These are phyloP conservation scores for Beta lomatogona DNA, from an alignment of 179 eudicot genomes.

Conservation along the genomic window DNA sequence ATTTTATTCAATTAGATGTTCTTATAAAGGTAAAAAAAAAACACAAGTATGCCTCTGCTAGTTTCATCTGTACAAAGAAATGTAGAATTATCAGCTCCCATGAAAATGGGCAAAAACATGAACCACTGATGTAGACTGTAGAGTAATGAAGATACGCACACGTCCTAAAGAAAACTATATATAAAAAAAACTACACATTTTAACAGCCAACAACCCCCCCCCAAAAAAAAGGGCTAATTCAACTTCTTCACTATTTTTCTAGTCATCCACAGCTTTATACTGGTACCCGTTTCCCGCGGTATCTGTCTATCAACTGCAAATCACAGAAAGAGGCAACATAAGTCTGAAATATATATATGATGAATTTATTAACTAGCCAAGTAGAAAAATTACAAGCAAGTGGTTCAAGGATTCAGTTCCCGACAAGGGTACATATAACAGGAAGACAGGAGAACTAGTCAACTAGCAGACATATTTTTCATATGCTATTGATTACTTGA, in stretches of 20 bases:
- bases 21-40: neutral
- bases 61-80: conserved; percentile 17
- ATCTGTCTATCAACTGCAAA: conserved; percentile 67
- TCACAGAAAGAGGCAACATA: conserved; percentile 18
- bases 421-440: neutral
- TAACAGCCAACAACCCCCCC: conserved; percentile 25
- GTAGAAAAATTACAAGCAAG: neutral
- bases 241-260: conserved; percentile 16
- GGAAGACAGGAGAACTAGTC: neutral
- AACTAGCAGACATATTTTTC: neutral
- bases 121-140: too few species aligned
- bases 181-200: conserved; percentile 14
- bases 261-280: conserved; percentile 47
- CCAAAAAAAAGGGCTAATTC: conserved; percentile 9
- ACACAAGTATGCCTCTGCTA: neutral
- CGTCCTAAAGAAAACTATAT: conserved; percentile 4
- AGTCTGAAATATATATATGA: neutral
- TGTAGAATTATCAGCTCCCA: neutral
- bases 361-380: neutral
- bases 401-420: neutral
- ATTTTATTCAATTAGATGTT: neutral
- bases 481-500: neutral
- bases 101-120: neutral
- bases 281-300: conserved; percentile 85
- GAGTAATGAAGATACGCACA: neutral